A percentile compares a stretch with the other conserved stretches of the same genome.
Conservation (phyloP, 2,329 filamentous ascomycete genomes). For the Aspergillus cejpii region DNA sequence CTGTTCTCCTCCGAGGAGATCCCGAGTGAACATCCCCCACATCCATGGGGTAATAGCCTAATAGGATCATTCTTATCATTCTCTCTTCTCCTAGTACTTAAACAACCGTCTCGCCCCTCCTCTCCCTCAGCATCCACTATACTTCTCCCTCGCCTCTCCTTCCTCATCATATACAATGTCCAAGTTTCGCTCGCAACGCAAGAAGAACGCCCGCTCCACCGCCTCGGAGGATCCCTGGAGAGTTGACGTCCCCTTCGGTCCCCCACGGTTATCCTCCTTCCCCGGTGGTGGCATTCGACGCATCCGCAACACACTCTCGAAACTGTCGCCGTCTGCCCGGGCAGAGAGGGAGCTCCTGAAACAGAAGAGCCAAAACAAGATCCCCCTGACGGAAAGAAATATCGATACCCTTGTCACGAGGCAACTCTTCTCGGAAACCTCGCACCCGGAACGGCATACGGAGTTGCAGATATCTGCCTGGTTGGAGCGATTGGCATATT, state of each 20-base stretch:
- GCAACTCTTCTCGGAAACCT: slow-evolving; percentile 46
- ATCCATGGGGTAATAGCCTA: neutral
- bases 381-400: slow-evolving; percentile 33
- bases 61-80: too few species aligned
- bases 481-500: slow-evolving; percentile 66
- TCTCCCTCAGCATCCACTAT: too few species aligned
- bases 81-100: slow-evolving; percentile 4
- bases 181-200: slow-evolving; percentile 18
- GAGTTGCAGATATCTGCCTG: slow-evolving; percentile 67
- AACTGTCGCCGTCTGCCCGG: slow-evolving; percentile 28
- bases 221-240: slow-evolving; percentile 27
- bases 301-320: slow-evolving; percentile 33
- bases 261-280: slow-evolving; percentile 25
- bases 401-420: slow-evolving; percentile 32
- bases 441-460: slow-evolving; percentile 51
- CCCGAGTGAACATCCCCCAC: slow-evolving; percentile 1
- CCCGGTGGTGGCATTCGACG: slow-evolving; percentile 28
- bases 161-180: slow-evolving; percentile 7
- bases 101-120: neutral
- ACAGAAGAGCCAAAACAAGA: slow-evolving; percentile 32
- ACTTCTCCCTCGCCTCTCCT: neutral
- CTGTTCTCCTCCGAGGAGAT: neutral
- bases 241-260: slow-evolving; percentile 29
- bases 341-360: slow-evolving; percentile 33
- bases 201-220: slow-evolving; percentile 21